Evolutionary conservation across 2,329 filamentous ascomycete species (phyloP).

Genomic region (Ophiocordyceps sinensis): DNA sequence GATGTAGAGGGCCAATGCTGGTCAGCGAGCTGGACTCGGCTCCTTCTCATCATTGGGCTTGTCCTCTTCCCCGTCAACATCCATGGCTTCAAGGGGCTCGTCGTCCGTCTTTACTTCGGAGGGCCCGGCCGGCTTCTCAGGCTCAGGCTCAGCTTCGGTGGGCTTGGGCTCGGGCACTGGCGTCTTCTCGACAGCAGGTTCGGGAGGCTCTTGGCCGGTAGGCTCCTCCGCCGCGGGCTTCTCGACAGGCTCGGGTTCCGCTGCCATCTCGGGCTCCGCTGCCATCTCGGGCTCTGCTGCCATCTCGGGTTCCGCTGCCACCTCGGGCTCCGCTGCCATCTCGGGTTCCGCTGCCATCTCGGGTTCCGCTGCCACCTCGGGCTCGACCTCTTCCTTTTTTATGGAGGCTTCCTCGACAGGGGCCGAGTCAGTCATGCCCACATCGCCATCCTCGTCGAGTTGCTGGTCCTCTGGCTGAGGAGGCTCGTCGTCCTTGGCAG

Average conservation of each 20-base stretch:
- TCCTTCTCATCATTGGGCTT: constrained; percentile 12
- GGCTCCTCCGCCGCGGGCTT: constrained; percentile 13
- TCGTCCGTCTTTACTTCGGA: constrained; percentile 5
- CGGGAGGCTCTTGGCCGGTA: constrained; percentile 4
- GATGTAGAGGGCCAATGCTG: background rate
- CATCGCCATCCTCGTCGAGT: constrained; percentile 33
- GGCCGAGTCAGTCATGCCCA: constrained; percentile 32
- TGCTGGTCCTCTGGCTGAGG: constrained; percentile 12
- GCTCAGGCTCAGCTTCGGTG: constrained; percentile 7
- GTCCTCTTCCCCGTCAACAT: constrained; percentile 15
- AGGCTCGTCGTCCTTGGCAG: constrained; percentile 5
- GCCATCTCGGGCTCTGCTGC: constrained; percentile 18
- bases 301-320: too few species aligned
- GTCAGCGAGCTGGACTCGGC: constrained; percentile 6
- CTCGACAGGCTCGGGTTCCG: constrained; percentile 16
- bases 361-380: constrained; percentile 15
- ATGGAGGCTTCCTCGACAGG: constrained; percentile 18
- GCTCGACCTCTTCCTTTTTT: constrained; percentile 25
- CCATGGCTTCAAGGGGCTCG: constrained; percentile 14
- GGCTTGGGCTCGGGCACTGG: constrained; percentile 8
- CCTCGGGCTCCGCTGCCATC: constrained; percentile 16
- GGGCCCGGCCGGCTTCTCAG: constrained; percentile 9
- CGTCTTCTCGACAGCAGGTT: constrained; percentile 1
- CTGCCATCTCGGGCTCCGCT: constrained; percentile 16
- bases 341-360: too few species aligned